A percentile compares a stretch with the other conserved stretches of the same genome.
These are phyloP conservation scores for Ramularia endophylla DNA, from an alignment of 2,329 filamentous ascomycete genomes.

Conservation along the genomic window DNA sequence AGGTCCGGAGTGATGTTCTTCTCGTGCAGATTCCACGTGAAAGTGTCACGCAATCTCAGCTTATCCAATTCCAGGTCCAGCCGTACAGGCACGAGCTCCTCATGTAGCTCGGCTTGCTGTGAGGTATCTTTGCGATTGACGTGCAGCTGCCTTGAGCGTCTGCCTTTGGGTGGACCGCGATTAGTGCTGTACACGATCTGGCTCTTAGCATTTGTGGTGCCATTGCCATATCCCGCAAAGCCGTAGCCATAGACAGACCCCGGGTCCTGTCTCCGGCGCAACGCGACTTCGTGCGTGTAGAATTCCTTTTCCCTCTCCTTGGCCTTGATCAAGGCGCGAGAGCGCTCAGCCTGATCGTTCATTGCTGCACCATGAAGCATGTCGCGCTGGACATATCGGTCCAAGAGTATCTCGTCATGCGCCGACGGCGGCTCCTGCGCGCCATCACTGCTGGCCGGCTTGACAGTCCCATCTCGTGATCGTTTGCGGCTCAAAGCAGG, in stretches of 20 bases:
- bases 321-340: constrained; percentile 47
- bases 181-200: constrained; percentile 74
- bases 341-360: constrained; percentile 40
- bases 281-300: constrained; percentile 58
- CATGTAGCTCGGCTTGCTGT: constrained; percentile 80
- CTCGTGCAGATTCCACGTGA: constrained; percentile 98
- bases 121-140: constrained; percentile 73
- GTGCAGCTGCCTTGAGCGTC: constrained; percentile 66
- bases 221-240: constrained; percentile 86
- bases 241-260: constrained; percentile 61
- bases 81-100: constrained; percentile 85
- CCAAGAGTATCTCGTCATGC: constrained; percentile 42
- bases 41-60: constrained; percentile 90
- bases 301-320: constrained; percentile 64
- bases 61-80: constrained; percentile 95
- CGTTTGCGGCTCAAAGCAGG: constrained; percentile 48
- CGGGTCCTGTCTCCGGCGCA: constrained; percentile 52
- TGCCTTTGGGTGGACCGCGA: constrained; percentile 69
- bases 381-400: constrained; percentile 61
- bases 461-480: constrained; percentile 54
- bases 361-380: constrained; percentile 52
- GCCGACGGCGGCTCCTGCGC: constrained; percentile 15
- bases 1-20: constrained; percentile 71
- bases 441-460: constrained; percentile 33
- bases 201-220: constrained; percentile 64